These are phyloP conservation scores for Candolleomyces aberdarensis DNA, from an alignment of 768 basidiomycete species.

Conservation along the genomic window DNA sequence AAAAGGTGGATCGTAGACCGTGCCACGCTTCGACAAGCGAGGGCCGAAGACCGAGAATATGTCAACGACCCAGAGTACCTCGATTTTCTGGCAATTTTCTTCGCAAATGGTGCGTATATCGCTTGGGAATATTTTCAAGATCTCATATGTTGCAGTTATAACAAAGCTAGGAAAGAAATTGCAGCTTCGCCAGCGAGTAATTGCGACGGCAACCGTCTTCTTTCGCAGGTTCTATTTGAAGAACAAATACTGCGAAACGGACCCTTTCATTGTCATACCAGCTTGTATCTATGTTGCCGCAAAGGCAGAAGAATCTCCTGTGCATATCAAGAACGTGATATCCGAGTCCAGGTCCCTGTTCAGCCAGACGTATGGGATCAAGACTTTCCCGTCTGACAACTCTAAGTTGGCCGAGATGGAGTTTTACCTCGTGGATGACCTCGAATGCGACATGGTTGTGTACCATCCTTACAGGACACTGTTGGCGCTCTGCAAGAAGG, in stretches of 20 bases:
- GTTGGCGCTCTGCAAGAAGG: constrained; percentile 68
- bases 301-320: constrained; percentile 94
- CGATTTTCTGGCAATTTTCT: constrained; percentile 83
- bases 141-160: constrained; percentile 51
- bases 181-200: constrained; percentile 80
- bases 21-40: constrained; percentile 67
- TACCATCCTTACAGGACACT: constrained; percentile 96
- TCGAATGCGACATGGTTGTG: constrained; percentile 90
- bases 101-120: constrained; percentile 64
- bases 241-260: constrained; percentile 93
- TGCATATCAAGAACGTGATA: constrained; percentile 91
- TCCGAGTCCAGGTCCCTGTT: constrained; percentile 79
- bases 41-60: constrained; percentile 74
- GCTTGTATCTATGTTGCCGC: constrained; percentile 96
- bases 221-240: constrained; percentile 97
- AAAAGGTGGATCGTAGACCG: constrained; percentile 92
- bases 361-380: constrained; percentile 51
- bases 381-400: constrained; percentile 84
- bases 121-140: background rate
- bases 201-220: constrained; percentile 93
- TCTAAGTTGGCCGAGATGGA: constrained; percentile 97
- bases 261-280: constrained; percentile 88
- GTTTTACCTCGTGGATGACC: constrained; percentile 94
- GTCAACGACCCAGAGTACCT: constrained; percentile 75
- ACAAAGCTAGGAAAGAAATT: constrained; percentile 85